Base-by-base conservation (phyloP, 305 asterid species). In the Ilex paraguariensis region DNA sequence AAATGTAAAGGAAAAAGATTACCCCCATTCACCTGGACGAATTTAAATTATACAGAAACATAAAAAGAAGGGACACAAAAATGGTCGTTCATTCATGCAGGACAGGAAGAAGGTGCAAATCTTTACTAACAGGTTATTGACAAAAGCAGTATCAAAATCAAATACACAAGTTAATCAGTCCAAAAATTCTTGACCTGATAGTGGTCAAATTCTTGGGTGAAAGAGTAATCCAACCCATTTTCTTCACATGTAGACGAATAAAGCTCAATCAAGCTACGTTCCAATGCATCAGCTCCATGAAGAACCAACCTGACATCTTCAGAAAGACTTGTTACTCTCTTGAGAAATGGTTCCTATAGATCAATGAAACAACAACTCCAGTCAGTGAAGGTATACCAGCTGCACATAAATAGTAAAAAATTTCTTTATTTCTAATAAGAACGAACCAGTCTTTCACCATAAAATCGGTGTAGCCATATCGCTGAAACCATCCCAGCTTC, bases 361-460 rank as follows among this genome's bases (percentile, higher is more conserved):
- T 54, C 56, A 48, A 64, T 52, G 55, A 69, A 62, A 58, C 65
- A 62, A 68, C 56, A 77, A 21, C 54, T 40, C 32, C 46, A 62
- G 48, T 75, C 65, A 77, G 63, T 60, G 56, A 64, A 66, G 52
- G 60, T 42, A n/a, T 55, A 44, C 40, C 33, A 59, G 61, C 52
- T 52, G 46, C 39, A 65, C 50, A 69, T 50, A 33, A 68, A 51
- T 66, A 69, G 59, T 62, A 64, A 64, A 48, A 54, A 64, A 54
- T 54, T 14, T 14, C 56, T 14, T 61, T 40, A 57, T 56, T 56
- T 59, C 64, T 61, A 66, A 48, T 53, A 68, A 62, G 70, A 60
- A 40, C 90, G 62, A 65, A 93, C 98, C 98, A 93, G 79, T 82
- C 75, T 86, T 86, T 83, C 94, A 67, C 98, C 98, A 71, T 84